A percentile compares a stretch with the other conserved stretches of the same genome.
phyloP scores from a whole-genome alignment of 208 protist genomes.

The Jaenimonas drosophilae region DNA sequence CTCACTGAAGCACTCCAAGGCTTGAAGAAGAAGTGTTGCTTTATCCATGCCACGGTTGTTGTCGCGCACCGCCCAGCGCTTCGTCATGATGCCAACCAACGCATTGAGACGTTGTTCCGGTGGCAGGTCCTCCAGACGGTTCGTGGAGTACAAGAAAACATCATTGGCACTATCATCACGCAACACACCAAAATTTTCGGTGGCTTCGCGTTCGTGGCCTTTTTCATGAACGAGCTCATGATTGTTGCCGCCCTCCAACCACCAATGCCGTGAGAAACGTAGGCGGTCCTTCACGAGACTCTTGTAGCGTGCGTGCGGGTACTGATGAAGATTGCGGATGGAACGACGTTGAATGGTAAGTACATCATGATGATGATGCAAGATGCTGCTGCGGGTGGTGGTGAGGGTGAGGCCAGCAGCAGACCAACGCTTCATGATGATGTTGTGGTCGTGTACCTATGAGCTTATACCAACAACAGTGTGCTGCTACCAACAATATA shows the following conservation, averaged over 20 bases:
- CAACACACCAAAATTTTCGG: slow-evolving; percentile 70
- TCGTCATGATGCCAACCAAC: slow-evolving; percentile 54
- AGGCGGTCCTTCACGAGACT: slow-evolving; percentile 71
- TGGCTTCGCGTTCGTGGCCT: slow-evolving; percentile 81
- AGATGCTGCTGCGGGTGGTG: not conserved
- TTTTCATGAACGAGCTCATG: slow-evolving; percentile 73
- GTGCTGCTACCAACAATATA: not conserved
- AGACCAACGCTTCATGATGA: too few relatives aligned
- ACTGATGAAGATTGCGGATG: slow-evolving; percentile 83
- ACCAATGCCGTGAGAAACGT: slow-evolving; percentile 80
- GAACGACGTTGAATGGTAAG: slow-evolving; percentile 26
- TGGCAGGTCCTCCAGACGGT: slow-evolving; percentile 60
- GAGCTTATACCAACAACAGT: too few relatives aligned
- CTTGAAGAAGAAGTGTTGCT: slow-evolving; percentile 66
- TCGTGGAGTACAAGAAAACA: slow-evolving; percentile 61
- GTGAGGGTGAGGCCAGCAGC: not conserved
- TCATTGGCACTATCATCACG: slow-evolving; percentile 71
- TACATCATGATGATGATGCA: not conserved
- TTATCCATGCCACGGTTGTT: slow-evolving; percentile 83
- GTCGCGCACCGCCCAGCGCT: slow-evolving; percentile 74
- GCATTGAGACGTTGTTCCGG: slow-evolving; percentile 57
- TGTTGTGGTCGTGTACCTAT: too few relatives aligned
- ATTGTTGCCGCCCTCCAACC: slow-evolving; percentile 73
- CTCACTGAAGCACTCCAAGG: slow-evolving; percentile 86
- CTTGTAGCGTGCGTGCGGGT: slow-evolving; percentile 80